Evolutionary conservation across 2,329 filamentous ascomycete genomes (phyloP).

Genomic region (Xenosphaeropsis pyriputrescens): DNA sequence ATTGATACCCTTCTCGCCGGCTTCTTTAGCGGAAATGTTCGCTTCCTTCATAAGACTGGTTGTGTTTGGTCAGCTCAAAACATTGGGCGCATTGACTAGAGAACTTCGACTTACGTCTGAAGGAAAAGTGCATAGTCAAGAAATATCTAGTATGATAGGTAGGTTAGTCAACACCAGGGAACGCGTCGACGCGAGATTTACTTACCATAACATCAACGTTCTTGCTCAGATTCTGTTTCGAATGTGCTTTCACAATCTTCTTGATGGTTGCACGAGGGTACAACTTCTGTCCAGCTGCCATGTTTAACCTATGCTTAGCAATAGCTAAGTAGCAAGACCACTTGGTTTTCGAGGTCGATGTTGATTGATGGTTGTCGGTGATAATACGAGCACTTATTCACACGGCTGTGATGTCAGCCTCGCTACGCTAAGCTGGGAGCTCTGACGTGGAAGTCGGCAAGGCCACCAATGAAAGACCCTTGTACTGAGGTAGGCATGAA

Average conservation of each 20-base stretch:
- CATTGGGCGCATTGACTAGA: neutral
- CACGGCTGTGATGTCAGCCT: no score
- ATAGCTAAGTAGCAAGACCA: neutral
- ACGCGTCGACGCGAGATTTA: constrained; percentile 1
- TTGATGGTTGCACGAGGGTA: constrained; percentile 78
- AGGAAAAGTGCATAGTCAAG: constrained; percentile 77
- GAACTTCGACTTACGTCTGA: constrained; percentile 31
- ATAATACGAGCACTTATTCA: no score
- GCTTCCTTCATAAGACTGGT: constrained; percentile 62
- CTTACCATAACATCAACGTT: constrained; percentile 73
- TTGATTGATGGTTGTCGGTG: no score
- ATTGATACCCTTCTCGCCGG: constrained; percentile 60
- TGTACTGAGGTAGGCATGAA: no score
- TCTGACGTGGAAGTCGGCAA: no score
- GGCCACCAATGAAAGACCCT: no score
- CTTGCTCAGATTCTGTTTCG: constrained; percentile 65
- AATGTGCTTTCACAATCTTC: constrained; percentile 82
- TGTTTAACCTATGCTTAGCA: constrained; percentile 3
- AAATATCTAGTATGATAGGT: constrained; percentile 45
- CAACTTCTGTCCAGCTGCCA: constrained; percentile 44
- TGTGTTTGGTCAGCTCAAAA: constrained; percentile 35
- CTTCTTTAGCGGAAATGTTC: constrained; percentile 58
- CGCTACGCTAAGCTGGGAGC: no score
- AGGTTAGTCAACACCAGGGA: no score
- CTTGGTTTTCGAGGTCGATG: no score